Evolutionary conservation across 345 rosid genomes (phyloP), one percentile per base, ranked within the genome.

Genomic region (Bruguiera gymnorhiza): DNA sequence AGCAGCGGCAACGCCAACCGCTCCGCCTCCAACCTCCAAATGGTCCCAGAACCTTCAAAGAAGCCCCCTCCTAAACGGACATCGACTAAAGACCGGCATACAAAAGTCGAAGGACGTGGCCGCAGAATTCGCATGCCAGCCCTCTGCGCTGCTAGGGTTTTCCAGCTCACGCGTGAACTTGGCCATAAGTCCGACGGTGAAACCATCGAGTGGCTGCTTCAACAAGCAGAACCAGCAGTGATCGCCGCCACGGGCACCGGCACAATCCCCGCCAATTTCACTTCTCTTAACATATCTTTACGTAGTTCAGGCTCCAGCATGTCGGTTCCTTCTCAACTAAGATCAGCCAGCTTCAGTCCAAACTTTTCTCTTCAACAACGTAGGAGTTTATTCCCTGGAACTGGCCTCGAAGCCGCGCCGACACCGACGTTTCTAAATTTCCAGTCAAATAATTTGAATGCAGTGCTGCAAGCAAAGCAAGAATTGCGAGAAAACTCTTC

Each of bases 81-180:
- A 2, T 94, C 97, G 0, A 88, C 99, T 8, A 94, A 94, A 67
- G 98, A 94, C 74, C 86, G 98, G 6, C 98, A 94, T 80, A 94
- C 98, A 0, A 94, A 94, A 73, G 98, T 93, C 16, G 97, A 93
- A 36, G 98, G 98, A 21, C 88, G 98, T 63, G 98, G 98, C 19
- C 84, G 98, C 30, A 83, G 98, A 72, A 93, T 93, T 82, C 89
- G 98, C 76, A 93, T 93, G 98, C 98, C 98, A 0, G 98, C 98
- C n/a, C 86, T 93, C 50, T 93, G 98, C 61, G 98, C 98, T n/a
- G 98, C 98, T 76, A 86, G 98, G 86, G 97, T 93, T 74, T 93
- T 93, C 56, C 98, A 93, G 79, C 83, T 93, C 0, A 93, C 98
- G 24, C 83, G 97, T 8, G 98, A 93, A 75, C 83, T 93, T 1